A percentile compares a stretch with the other conserved stretches of the same genome.
phyloP scores from a whole-genome alignment of 2,329 filamentous ascomycete genomes.

The Aspergillus sp. region DNA sequence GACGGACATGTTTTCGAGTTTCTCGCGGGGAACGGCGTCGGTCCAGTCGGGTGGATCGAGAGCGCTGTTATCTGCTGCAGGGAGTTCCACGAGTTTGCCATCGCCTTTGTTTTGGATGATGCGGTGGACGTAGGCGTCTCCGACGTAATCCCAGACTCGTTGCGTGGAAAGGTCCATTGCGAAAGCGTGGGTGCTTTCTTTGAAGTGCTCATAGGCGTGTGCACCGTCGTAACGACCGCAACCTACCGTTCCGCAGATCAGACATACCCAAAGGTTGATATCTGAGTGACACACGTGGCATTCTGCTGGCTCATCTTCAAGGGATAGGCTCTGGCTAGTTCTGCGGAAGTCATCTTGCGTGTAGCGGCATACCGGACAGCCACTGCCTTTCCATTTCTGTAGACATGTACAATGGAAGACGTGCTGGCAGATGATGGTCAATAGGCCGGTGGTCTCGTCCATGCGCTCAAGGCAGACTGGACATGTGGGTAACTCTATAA shows the following conservation, averaged over 20 bases:
- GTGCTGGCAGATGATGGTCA: constrained; percentile 95
- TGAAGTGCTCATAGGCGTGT: constrained; percentile 90
- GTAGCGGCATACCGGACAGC: constrained; percentile 91
- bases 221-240: constrained; percentile 92
- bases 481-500: constrained; percentile 89
- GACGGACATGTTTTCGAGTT: constrained; percentile 71
- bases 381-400: constrained; percentile 90
- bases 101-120: constrained; percentile 91
- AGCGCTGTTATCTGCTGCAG: constrained; percentile 47
- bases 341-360: constrained; percentile 57
- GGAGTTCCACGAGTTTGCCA: constrained; percentile 86
- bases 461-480: constrained; percentile 95
- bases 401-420: constrained; percentile 96
- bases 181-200: constrained; percentile 81
- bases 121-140: constrained; percentile 91
- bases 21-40: constrained; percentile 48
- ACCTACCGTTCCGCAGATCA: constrained; percentile 86
- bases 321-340: constrained; percentile 43
- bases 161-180: constrained; percentile 89
- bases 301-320: constrained; percentile 51
- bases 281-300: constrained; percentile 75
- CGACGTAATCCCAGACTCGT: constrained; percentile 96
- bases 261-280: constrained; percentile 86
- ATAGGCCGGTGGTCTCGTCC: constrained; percentile 91
- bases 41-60: constrained; percentile 38